Evolutionary conservation across 352 stramenopile genomes (phyloP), one percentile per base, ranked within the genome.

Genomic region (Phytophthora podocarpi): DNA sequence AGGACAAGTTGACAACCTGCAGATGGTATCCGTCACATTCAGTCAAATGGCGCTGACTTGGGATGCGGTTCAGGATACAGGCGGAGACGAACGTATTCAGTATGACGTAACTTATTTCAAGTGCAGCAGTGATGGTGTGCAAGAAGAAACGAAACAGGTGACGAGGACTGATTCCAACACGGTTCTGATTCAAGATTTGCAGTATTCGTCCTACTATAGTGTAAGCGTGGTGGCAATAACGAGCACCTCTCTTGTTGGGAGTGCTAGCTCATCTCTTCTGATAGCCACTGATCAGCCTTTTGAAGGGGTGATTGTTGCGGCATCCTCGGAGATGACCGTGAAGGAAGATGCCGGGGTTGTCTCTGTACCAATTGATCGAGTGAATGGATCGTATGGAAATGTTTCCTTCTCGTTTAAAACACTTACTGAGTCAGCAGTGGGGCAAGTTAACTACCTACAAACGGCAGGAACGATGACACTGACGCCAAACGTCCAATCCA

Each of bases 301-400:
- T 4, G 21, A 36, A 5, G 81, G 81, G 3, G 48, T 72, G 0
- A 47, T 86, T 4, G 18, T 80, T 1, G 72, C 70, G 21, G 31
- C 63, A 21, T 27, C 40, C 0, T 15, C 21, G 0, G 56, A 74
- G 10, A 18, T 80, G 2, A 36, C 13, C 0, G 62, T 85, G 18
- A 48, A 15, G 31, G 80, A 90, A 61, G 48, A 76, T n/a, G 50
- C 43, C 0, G 15, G 34, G 0, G 26, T 55, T 5, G 74, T 79
- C 0, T 54, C 40, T 1, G 45, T 90, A 20, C 67, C 70, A 2
- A 41, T 90, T n/a, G 18, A 41, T 8, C 76, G 80, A 4, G 62
- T 87, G 1, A 70, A 85, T 18, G 80, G 80, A 7, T 87, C 80
- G 2, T 90, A 73, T 51, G 78, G 72, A 24, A 55, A 73, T 43